These are phyloP conservation scores for Mercurialis annua DNA, from an alignment of 345 rosid species.

Conservation along the genomic window DNA sequence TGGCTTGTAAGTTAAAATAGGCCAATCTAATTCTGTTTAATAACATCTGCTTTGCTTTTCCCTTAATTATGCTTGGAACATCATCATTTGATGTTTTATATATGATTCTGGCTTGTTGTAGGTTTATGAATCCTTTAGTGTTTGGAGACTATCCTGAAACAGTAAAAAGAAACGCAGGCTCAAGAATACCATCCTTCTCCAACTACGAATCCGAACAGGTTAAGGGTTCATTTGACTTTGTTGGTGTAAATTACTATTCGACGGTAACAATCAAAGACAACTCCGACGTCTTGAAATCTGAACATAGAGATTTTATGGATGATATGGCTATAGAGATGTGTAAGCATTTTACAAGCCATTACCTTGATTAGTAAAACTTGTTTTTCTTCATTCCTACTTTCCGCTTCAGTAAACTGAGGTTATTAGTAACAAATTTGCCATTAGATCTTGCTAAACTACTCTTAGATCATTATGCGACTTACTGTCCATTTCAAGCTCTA, in stretches of 20 bases:
- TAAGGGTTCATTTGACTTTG: constrained; percentile 58
- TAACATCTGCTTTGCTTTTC: neutral
- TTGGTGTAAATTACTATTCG: constrained; percentile 49
- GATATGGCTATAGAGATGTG: constrained; percentile 35
- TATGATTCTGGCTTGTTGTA: constrained; percentile 17
- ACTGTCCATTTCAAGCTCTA: neutral
- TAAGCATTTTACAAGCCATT: constrained; percentile 11
- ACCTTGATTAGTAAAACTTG: neutral
- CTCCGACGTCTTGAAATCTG: constrained; percentile 14
- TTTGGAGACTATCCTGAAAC: constrained; percentile 69
- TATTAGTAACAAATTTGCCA: neutral
- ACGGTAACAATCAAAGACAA: constrained; percentile 28
- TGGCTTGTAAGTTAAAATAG: constrained; percentile 38
- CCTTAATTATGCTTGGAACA: no score
- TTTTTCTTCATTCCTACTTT: neutral
- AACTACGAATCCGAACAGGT: constrained; percentile 47
- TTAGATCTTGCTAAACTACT: neutral
- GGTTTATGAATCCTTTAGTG: constrained; percentile 59
- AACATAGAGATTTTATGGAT: constrained; percentile 26
- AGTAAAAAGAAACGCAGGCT: constrained; percentile 60
- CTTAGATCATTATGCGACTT: no score
- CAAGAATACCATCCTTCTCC: constrained; percentile 64
- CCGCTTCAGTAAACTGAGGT: no score
- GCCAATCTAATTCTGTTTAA: neutral
- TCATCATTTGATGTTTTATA: neutral